Evolutionary conservation across 441 rosid genomes (phyloP), one percentile per base, ranked within the genome.

Genomic region (Corymbia calophylla): DNA sequence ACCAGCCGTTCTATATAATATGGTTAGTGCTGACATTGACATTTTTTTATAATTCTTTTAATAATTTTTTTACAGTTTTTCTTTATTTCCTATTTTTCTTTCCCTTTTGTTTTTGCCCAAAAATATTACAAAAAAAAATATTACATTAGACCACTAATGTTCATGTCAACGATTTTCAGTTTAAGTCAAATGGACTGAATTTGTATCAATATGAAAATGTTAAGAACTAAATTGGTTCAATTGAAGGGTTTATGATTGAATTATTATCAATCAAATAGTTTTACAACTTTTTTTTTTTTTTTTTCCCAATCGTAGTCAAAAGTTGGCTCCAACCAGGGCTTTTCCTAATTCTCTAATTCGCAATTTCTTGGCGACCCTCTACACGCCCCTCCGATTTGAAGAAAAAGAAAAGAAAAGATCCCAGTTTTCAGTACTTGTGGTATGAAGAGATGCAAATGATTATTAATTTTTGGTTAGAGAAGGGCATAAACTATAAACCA

Each of bases 1-100:
- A 56, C 6, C 4, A 0, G 62, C 8, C 10, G 6, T 56, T 23
- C 29, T 56, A 9, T 0, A 2, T 56, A 56, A 56, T 13, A 23
- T 1, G 25, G 0, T 0, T 29, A 10, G 25, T 56, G 62, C 13
- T 56, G 25, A 56, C 11, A 56, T 56, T 56, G 29, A 23, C 29
- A 56, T 56, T 56, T 56, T 56, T 56, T 56, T 56, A 18, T 56
- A 56, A 56, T 56, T 56, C 5, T 56, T 56, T 56, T 21, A 21
- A 18, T 56, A 21, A 8, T 21, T 23, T 56, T 56, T 56, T 21
- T 21, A 21, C 4, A 56, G 23, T 21, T 23, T 56, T 23, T 56
- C 21, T 56, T 56, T 39, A 39, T 56, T 23, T 56, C 3, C 29
- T 56, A 56, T 56, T 56, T 23, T 56, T 9, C 62, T 56, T 56